Percentiles rank a stretch among this genome's conserved stretches.
phyloP scores from a whole-genome alignment of 176 grass and related monocot species.

The Oryza glaberrima region DNA sequence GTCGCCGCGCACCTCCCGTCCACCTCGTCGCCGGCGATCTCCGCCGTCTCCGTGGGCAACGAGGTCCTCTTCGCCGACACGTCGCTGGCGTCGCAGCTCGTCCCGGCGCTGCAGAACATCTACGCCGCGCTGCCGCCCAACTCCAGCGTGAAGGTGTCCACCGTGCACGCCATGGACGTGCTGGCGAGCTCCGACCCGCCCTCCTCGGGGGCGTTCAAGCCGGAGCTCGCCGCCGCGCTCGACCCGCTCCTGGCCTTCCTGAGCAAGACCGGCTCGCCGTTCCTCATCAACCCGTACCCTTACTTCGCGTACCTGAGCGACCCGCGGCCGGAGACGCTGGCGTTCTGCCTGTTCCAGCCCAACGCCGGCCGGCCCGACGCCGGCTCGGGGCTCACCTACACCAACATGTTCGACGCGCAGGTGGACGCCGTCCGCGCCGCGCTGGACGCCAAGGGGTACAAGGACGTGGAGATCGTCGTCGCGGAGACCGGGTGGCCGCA shows the following conservation, averaged over 20 bases:
- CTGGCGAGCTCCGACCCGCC: conserved; percentile 76
- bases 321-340: conserved; percentile 63
- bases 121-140: conserved; percentile 57
- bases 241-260: conserved; percentile 76
- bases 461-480: conserved; percentile 70
- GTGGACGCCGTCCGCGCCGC: conserved; percentile 82
- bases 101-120: conserved; percentile 75
- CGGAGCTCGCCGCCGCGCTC: conserved; percentile 47
- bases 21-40: conserved; percentile 41
- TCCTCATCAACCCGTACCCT: conserved; percentile 88
- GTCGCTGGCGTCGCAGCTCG: conserved; percentile 58
- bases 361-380: conserved; percentile 70
- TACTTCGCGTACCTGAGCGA: conserved; percentile 92
- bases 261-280: conserved; percentile 74
- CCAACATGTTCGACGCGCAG: conserved; percentile 92
- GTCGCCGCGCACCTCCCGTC: conserved; percentile 73
- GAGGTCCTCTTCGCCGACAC: conserved; percentile 77
- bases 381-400: conserved; percentile 65
- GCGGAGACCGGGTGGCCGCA: conserved; percentile 97
- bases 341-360: conserved; percentile 82
- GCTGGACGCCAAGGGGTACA: conserved; percentile 78
- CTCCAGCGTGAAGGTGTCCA: conserved; percentile 68
- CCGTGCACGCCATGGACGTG: conserved; percentile 77
- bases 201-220: conserved; percentile 64
- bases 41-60: conserved; percentile 77